Conservation (phyloP, 176 grass and related monocot species). For the Saccharum officinarum region DNA sequence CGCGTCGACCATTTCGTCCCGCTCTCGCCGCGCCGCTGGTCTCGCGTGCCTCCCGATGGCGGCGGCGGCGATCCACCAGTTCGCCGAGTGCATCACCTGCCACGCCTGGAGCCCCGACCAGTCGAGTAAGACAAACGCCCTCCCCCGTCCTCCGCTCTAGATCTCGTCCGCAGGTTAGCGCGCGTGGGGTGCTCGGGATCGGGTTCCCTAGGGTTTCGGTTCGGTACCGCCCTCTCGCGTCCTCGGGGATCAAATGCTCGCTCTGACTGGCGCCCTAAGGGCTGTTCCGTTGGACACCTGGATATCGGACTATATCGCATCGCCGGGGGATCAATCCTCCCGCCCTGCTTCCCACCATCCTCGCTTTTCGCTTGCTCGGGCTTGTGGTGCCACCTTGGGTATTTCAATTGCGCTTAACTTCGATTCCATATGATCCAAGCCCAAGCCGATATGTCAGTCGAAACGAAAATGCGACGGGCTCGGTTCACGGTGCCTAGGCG, state of each 20-base stretch:
- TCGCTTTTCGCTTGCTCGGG: not conserved
- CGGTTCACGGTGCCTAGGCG: not conserved
- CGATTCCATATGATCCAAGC: not conserved
- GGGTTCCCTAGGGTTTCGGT: not conserved
- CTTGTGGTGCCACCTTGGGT: not conserved
- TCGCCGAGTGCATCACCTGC: slow-evolving; percentile 99
- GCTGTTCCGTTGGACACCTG: not conserved
- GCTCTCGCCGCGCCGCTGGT: not conserved
- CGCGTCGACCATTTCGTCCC: not conserved
- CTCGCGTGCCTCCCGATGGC: slow-evolving; percentile 35
- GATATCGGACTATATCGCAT: not conserved
- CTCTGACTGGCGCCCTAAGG: not conserved
- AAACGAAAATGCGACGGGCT: not conserved
- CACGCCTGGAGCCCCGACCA: slow-evolving; percentile 96
- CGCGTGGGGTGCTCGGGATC: not conserved
- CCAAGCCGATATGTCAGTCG: not conserved
- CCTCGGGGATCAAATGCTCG: not conserved
- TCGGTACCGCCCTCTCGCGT: not conserved
- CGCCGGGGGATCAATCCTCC: not conserved
- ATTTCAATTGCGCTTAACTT: not conserved
- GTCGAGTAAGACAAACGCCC: slow-evolving; percentile 48
- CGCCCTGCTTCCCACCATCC: not conserved
- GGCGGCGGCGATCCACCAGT: slow-evolving; percentile 82
- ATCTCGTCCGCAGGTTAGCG: not conserved
- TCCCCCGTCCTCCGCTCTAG: not conserved